These are phyloP conservation scores for Artemisia tridentata DNA, from an alignment of 129 eudicot genomes.

Conservation along the genomic window DNA sequence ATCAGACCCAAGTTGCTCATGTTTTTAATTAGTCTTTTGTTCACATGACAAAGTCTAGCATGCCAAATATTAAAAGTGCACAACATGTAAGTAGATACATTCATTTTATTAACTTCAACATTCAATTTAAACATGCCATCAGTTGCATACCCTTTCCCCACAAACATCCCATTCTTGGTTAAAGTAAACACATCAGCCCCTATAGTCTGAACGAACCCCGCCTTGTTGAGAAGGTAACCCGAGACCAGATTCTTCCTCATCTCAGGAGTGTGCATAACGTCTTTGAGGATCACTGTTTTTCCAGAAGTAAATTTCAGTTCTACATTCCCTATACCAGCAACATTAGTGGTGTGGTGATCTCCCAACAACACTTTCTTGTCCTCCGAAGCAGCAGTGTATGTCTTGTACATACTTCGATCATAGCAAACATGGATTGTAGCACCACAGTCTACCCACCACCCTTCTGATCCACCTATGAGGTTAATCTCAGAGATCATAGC, in stretches of 20 bases:
- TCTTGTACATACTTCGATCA: slow-evolving; percentile 2
- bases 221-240: slow-evolving; percentile 3
- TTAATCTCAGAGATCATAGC: not conserved
- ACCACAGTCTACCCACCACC: not conserved
- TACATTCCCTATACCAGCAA: not conserved
- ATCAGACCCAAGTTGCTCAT: not conserved
- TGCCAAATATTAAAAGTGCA: not conserved
- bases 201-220: not conserved
- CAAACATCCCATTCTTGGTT: not conserved
- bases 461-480: not conserved
- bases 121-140: not conserved
- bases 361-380: slow-evolving; percentile 2
- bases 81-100: not conserved
- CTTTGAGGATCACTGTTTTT: not conserved
- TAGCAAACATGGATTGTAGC: not conserved
- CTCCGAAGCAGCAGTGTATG: not conserved
- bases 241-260: not conserved
- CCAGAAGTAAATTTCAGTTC: not conserved
- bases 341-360: not conserved
- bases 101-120: too few species aligned
- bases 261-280: not conserved
- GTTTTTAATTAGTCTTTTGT: not conserved
- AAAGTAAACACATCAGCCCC: not conserved
- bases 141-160: not conserved
- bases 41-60: not conserved